Evolutionary conservation across 2,329 filamentous ascomycete genomes (phyloP).

Genomic region (Hypomyces rosellus): DNA sequence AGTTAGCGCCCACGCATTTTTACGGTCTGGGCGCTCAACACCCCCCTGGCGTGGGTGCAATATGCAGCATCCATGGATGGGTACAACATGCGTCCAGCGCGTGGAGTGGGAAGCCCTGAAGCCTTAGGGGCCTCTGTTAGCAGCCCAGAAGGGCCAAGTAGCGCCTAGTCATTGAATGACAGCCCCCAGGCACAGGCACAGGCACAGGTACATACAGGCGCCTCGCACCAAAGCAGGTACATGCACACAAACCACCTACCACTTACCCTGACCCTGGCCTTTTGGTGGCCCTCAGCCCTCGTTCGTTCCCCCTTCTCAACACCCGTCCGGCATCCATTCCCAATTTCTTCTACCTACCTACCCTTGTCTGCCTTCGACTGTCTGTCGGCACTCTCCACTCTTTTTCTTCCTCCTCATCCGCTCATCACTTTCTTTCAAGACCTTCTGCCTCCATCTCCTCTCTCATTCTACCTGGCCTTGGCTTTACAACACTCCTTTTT

Average conservation of each 20-base stretch:
- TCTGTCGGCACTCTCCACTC: slow-evolving; percentile 9
- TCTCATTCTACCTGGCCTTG: neutral
- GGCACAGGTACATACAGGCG: no score
- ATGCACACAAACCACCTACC: no score
- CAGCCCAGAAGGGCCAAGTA: neutral
- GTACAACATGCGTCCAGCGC: neutral
- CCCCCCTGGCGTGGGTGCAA: no score
- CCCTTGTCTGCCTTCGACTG: slow-evolving; percentile 4
- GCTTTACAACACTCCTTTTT: neutral
- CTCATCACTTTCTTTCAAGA: slow-evolving; percentile 5
- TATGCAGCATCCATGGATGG: neutral
- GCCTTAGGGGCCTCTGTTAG: no score
- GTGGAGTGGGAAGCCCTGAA: no score
- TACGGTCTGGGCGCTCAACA: no score
- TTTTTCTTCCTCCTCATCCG: slow-evolving; percentile 13
- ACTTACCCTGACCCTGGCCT: no score
- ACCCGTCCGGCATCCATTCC: slow-evolving; percentile 4
- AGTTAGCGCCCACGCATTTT: no score
- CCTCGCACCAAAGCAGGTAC: no score
- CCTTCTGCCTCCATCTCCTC: slow-evolving; percentile 1
- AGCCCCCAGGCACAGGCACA: no score
- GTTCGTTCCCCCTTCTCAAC: slow-evolving; percentile 9
- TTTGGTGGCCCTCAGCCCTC: neutral
- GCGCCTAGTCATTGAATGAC: no score
- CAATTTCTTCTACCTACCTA: slow-evolving; percentile 10